Evolutionary conservation across 352 stramenopile genomes (phyloP).

Genomic region (Globisporangium cylindrosporum): DNA sequence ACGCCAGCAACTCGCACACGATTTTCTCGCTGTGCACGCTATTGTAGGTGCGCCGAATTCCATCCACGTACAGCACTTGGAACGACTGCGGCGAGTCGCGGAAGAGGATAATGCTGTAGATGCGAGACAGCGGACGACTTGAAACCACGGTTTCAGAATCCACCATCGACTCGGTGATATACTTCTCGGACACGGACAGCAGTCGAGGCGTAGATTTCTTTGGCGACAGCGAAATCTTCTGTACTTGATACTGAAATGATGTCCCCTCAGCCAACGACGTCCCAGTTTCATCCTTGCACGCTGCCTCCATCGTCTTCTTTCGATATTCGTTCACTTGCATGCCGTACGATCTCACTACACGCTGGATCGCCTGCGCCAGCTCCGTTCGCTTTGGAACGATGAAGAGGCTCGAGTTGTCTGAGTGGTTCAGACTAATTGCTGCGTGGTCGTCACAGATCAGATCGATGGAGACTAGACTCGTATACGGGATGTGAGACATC

Average conservation of each 20-base stretch:
- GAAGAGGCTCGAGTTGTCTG: slow-evolving; percentile 82
- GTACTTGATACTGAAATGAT: slow-evolving; percentile 71
- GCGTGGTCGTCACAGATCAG: slow-evolving; percentile 75
- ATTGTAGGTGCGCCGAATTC: slow-evolving; percentile 66
- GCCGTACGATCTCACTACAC: slow-evolving; percentile 69
- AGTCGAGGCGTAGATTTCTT: slow-evolving; percentile 40
- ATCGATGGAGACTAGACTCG: slow-evolving; percentile 79
- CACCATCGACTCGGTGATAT: slow-evolving; percentile 59
- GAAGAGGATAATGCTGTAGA: slow-evolving; percentile 72
- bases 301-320: slow-evolving; percentile 73
- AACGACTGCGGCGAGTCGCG: slow-evolving; percentile 62
- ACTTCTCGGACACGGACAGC: slow-evolving; percentile 68
- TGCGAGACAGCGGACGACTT: slow-evolving; percentile 62
- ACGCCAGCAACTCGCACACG: slow-evolving; percentile 67
- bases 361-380: slow-evolving; percentile 64
- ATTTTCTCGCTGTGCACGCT: slow-evolving; percentile 70
- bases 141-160: slow-evolving; percentile 54
- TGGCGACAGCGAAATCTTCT: slow-evolving; percentile 44
- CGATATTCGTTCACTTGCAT: slow-evolving; percentile 85
- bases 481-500: slow-evolving; percentile 81
- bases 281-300: slow-evolving; percentile 43
- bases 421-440: slow-evolving; percentile 72
- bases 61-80: slow-evolving; percentile 74
- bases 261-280: slow-evolving; percentile 28
- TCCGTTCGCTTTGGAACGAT: slow-evolving; percentile 61